phyloP scores from a whole-genome alignment of 2,329 filamentous ascomycete genomes.

The Penicillium rolfsii region DNA sequence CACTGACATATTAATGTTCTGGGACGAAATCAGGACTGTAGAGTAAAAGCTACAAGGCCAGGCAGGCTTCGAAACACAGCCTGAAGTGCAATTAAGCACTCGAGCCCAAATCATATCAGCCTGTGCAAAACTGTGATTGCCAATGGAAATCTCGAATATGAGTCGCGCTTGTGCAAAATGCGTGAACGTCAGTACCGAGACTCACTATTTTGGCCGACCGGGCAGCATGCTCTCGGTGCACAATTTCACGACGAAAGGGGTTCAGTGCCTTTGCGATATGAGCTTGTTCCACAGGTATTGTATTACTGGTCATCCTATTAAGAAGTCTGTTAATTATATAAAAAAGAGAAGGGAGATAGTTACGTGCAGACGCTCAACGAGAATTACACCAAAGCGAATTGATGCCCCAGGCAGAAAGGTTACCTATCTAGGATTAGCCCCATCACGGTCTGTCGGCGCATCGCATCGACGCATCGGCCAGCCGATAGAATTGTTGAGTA shows the following conservation, averaged over 20 bases:
- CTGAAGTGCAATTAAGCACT: too few species aligned
- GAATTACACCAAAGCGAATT: neutral
- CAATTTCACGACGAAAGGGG: neutral
- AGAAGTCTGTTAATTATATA: neutral
- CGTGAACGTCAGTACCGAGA: neutral
- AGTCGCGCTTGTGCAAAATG: neutral
- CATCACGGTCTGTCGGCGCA: neutral
- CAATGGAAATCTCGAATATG: neutral
- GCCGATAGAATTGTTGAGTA: neutral
- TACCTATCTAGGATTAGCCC: constrained; percentile 6
- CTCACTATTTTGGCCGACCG: neutral
- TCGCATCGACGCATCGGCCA: neutral
- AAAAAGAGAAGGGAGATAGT: neutral
- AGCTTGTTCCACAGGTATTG: accelerated
- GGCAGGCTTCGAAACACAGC: too few species aligned
- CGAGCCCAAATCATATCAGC: neutral
- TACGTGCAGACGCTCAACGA: neutral
- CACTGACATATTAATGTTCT: too few species aligned
- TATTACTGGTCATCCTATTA: neutral
- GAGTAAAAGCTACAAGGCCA: too few species aligned
- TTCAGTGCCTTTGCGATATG: neutral
- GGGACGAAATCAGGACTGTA: too few species aligned
- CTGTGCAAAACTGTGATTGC: neutral
- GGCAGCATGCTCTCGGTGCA: too few species aligned
- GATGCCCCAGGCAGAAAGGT: neutral